These are phyloP conservation scores for Thelephora aurantiotincta DNA, from an alignment of 768 basidiomycete species.

Conservation along the genomic window DNA sequence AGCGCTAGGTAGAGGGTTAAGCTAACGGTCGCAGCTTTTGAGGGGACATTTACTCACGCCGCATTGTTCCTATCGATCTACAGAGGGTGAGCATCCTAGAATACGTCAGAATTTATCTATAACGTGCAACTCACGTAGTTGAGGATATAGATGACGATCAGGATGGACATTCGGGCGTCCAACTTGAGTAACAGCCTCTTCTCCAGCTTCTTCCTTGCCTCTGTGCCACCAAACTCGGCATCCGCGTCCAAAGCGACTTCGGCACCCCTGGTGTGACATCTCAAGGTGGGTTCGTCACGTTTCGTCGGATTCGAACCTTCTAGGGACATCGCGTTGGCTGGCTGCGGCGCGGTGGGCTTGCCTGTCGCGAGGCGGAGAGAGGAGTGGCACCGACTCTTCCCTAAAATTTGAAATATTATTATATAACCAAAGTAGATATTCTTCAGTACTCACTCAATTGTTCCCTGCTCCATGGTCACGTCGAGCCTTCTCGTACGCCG, in stretches of 20 bases:
- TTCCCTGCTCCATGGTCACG: too few species aligned
- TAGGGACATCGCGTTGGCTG: too few species aligned
- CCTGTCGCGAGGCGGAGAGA: too few species aligned
- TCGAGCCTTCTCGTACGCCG: too few species aligned
- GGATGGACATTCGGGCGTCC: slow-evolving; percentile 27
- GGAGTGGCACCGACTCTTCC: too few species aligned
- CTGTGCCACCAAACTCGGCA: slow-evolving; percentile 22
- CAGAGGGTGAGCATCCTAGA: not conserved
- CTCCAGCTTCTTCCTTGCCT: slow-evolving; percentile 26
- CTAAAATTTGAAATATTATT: not conserved
- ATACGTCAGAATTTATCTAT: not conserved
- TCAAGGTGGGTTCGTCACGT: too few species aligned
- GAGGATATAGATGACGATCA: slow-evolving; percentile 31
- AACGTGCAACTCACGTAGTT: slow-evolving; percentile 24
- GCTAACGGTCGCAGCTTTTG: not conserved
- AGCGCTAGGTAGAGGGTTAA: slow-evolving; percentile 26
- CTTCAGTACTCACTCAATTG: too few species aligned
- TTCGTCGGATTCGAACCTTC: too few species aligned
- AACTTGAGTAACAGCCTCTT: slow-evolving; percentile 28
- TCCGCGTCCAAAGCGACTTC: slow-evolving; percentile 10
- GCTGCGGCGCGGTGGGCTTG: not conserved
- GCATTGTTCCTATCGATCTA: slow-evolving; percentile 66
- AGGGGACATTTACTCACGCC: slow-evolving; percentile 25
- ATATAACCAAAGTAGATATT: too few species aligned
- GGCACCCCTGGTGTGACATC: not conserved